Percentiles rank a stretch among this genome's conserved stretches.
phyloP scores from a whole-genome alignment of 208 protist genomes.

The Naegleria fowleri region DNA sequence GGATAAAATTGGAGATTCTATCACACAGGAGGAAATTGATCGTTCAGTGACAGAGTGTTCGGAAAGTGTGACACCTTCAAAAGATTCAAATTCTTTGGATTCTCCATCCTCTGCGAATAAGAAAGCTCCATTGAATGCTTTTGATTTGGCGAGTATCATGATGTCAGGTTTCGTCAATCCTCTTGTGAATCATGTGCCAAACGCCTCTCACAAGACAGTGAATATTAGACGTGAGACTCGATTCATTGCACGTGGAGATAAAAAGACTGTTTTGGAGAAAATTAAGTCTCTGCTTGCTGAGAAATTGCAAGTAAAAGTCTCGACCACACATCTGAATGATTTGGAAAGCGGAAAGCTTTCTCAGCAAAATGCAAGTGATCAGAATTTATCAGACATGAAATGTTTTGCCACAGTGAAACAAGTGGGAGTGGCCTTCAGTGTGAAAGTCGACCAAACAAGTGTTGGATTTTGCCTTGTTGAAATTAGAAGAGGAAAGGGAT shows the following conservation, averaged over 20 bases:
- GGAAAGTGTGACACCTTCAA: too few relatives aligned
- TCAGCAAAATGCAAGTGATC: background rate
- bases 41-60: background rate
- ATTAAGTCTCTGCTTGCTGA: background rate
- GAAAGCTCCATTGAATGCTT: conserved; percentile 18
- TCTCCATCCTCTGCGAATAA: background rate
- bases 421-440: background rate
- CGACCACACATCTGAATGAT: background rate
- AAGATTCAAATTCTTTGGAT: too few relatives aligned
- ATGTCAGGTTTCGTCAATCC: background rate
- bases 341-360: background rate
- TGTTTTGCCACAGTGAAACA: background rate
- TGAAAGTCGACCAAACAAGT: background rate
- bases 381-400: background rate
- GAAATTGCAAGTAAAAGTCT: background rate
- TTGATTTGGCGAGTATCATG: conserved; percentile 17
- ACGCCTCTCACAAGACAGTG: background rate
- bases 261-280: background rate
- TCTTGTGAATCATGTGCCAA: background rate
- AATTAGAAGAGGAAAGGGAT: conserved; percentile 36
- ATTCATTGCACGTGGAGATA: conserved; percentile 9
- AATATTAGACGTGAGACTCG: conserved; percentile 4
- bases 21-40: background rate
- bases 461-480: conserved; percentile 35
- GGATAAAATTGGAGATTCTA: background rate